Evolutionary conservation across 352 stramenopile genomes (phyloP).

Genomic region (Aphanomyces stellatus): DNA sequence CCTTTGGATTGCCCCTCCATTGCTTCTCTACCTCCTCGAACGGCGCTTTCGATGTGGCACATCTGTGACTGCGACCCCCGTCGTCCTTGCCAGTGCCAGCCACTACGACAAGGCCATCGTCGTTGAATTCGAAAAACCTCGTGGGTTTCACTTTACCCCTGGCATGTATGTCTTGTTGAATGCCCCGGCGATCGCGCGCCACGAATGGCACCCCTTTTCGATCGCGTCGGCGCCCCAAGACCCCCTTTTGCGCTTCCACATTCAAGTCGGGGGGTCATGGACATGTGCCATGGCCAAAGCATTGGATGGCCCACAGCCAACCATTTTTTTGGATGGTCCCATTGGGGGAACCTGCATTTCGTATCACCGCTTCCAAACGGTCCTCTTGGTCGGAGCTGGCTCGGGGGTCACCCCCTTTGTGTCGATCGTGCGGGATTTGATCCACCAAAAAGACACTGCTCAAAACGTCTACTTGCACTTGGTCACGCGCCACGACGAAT

Average conservation of each 20-base stretch:
- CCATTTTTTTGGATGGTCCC: slow-evolving; percentile 47
- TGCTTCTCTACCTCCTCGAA: slow-evolving; percentile 53
- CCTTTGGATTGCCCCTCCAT: slow-evolving; percentile 42
- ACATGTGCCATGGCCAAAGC: slow-evolving; percentile 24
- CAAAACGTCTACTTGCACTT: too few species aligned
- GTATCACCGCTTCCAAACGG: slow-evolving; percentile 35
- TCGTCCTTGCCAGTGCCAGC: slow-evolving; percentile 37
- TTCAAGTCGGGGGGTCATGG: slow-evolving; percentile 17
- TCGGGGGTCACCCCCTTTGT: slow-evolving; percentile 65
- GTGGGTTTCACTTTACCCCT: slow-evolving; percentile 24
- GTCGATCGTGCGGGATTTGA: slow-evolving; percentile 63
- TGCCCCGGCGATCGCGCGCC: slow-evolving; percentile 23
- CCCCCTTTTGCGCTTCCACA: slow-evolving; percentile 20
- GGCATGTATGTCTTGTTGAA: slow-evolving; percentile 26
- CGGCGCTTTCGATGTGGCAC: slow-evolving; percentile 51
- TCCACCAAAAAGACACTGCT: too few species aligned
- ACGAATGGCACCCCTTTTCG: slow-evolving; percentile 40
- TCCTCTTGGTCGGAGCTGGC: slow-evolving; percentile 56
- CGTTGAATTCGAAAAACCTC: slow-evolving; percentile 59
- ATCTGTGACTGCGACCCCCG: slow-evolving; percentile 36
- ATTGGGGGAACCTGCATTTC: slow-evolving; percentile 48
- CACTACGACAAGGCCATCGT: slow-evolving; percentile 45
- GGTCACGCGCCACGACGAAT: slow-evolving; percentile 63
- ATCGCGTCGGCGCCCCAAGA: slow-evolving; percentile 30
- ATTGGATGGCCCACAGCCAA: slow-evolving; percentile 23